Percentiles rank a stretch among this genome's conserved stretches.
Conservation (phyloP, 1,139 yeast genomes). For the Torulaspora globosa region DNA sequence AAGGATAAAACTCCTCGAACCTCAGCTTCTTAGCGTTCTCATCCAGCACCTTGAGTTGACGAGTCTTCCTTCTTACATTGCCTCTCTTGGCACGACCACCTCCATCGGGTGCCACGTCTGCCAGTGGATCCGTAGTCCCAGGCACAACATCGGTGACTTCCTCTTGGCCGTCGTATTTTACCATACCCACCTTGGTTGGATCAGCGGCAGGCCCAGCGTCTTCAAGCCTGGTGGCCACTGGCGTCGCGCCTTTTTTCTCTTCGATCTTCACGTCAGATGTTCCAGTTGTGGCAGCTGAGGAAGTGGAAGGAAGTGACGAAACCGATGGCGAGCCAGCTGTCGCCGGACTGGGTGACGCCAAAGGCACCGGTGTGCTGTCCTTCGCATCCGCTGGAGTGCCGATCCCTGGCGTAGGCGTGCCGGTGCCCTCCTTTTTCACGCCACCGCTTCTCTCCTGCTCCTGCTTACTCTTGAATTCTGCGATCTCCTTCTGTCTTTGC, state of each 20-base stretch:
- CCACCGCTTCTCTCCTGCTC: constrained; percentile 17
- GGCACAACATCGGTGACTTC: constrained; percentile 25
- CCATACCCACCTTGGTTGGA: constrained; percentile 39
- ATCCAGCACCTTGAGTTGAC: constrained; percentile 74
- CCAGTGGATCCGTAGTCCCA: constrained; percentile 37
- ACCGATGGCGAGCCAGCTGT: not conserved
- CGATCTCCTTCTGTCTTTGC: constrained; percentile 44
- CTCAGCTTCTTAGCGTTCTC: constrained; percentile 78
- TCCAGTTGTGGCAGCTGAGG: constrained; percentile 1
- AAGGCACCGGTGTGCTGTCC: constrained; percentile 8
- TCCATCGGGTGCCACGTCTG: constrained; percentile 89
- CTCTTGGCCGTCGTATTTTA: constrained; percentile 38
- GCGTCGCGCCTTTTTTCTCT: constrained; percentile 14
- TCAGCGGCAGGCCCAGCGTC: constrained; percentile 37
- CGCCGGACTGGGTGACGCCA: constrained; percentile 1
- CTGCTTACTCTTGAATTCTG: constrained; percentile 36
- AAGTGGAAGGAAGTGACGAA: constrained; percentile 1
- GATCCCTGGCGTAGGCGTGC: constrained; percentile 4
- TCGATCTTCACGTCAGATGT: constrained; percentile 4
- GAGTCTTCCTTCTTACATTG: constrained; percentile 73
- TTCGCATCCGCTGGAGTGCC: constrained; percentile 6
- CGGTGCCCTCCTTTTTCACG: constrained; percentile 6
- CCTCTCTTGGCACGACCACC: constrained; percentile 72
- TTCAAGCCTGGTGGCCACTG: constrained; percentile 31
- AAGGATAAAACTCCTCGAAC: constrained; percentile 94